Percentiles rank a stretch among this genome's conserved stretches.
Conservation (phyloP, 768 basidiomycete species). For the Russula olivacea region DNA sequence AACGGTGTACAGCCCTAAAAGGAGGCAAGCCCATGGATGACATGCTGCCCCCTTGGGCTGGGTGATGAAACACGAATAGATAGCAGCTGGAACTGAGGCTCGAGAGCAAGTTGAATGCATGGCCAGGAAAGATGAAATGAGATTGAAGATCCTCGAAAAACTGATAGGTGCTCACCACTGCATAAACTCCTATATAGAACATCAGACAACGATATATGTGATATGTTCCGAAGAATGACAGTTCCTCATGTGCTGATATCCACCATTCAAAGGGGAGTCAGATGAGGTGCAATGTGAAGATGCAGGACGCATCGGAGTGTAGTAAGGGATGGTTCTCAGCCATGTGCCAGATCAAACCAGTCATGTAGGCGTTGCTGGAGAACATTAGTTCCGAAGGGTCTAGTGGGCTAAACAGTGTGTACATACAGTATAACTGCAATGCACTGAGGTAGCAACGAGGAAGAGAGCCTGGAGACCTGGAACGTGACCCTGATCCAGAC, state of each 20-base stretch:
- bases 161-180: too few species aligned
- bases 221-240: slow-evolving; percentile 8
- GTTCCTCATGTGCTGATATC: not conserved
- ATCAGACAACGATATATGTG: slow-evolving; percentile 13
- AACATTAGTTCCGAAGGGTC: not conserved
- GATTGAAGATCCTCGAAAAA: too few species aligned
- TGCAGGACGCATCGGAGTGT: not conserved
- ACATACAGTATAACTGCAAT: not conserved
- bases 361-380: slow-evolving; percentile 1
- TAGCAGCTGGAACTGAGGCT: too few species aligned
- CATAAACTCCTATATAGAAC: too few species aligned
- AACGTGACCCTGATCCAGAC: not conserved
- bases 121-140: too few species aligned
- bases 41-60: too few species aligned
- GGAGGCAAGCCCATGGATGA: too few species aligned
- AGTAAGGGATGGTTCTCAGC: not conserved
- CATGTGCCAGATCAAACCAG: not conserved
- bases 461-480: not conserved
- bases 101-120: too few species aligned
- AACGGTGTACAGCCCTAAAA: too few species aligned
- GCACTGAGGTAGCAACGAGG: slow-evolving; percentile 12
- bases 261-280: not conserved
- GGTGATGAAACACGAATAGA: too few species aligned
- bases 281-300: not conserved
- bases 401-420: not conserved